Base-by-base conservation (phyloP, 2,329 filamentous ascomycete genomes). In the Aschersonia sp. region DNA sequence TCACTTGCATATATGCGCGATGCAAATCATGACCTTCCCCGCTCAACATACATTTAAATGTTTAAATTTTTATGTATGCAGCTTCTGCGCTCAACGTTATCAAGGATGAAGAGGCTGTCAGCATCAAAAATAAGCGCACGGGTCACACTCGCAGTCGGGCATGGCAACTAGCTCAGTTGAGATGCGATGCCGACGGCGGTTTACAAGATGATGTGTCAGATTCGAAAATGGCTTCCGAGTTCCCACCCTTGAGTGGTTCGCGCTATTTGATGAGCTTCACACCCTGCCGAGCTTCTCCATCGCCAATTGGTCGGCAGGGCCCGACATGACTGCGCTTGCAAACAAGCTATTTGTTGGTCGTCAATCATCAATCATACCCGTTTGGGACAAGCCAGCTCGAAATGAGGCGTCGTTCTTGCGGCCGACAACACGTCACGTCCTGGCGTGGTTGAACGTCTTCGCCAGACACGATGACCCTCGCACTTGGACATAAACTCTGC, bases 161-260 rank as follows among this genome's bases (percentile, higher is more conserved):
- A 4, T 38, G 20, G 20, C 20, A 20, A 38, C 12, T 4, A 7
- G 2, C 32, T 38, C 32, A 3, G 12, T 12, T 3, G 7, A 12
- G 32, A 20, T 20, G 32, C 32, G 41, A n/a, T 10, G 41, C 41
- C 41, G 28, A 43, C n/a, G 7, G 2, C 41, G 41, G 6, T 3
- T 40, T 45, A 12, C 43, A 32, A 45, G 45, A 30, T 46, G 45
- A 46, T 40, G 12, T 46, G 35, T 46, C 45, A 46, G 20, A 46
- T 46, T 46, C 20, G 29, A 10, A 46, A 29, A 30, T 32, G 20
- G 20, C 20, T 20, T 12, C 3, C 32, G 7, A 38, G 12, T 7
- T 38, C 32, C 32, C 32, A 38, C 32, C 32, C 32, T 38, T 38
- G 7, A 12, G 32, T 38, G 32, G 32, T 38, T 38, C 32, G 32